These are phyloP conservation scores for Neonectria coccinea DNA, from an alignment of 2,329 filamentous ascomycete species.

Conservation along the genomic window DNA sequence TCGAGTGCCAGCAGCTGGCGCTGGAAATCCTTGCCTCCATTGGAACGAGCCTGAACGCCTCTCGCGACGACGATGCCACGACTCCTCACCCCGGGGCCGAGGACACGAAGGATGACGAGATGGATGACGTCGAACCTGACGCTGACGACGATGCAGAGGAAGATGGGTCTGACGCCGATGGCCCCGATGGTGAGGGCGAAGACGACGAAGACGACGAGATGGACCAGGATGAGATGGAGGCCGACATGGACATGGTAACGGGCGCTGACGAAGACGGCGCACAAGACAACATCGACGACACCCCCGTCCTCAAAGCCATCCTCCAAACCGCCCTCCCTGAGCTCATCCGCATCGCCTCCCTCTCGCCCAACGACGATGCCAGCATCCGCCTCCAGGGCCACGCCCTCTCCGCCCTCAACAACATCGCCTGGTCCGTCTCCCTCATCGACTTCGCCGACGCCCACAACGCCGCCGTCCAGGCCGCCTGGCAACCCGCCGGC, in stretches of 20 bases:
- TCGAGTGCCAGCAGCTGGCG: conserved; percentile 65
- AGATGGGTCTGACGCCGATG: conserved; percentile 52
- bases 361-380: conserved; percentile 56
- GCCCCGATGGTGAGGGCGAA: conserved; percentile 50
- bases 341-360: conserved; percentile 60
- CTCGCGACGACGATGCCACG: conserved; percentile 54
- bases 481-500: conserved; percentile 65
- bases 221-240: conserved; percentile 68
- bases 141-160: conserved; percentile 55
- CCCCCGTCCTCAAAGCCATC: conserved; percentile 64
- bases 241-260: conserved; percentile 74
- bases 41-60: conserved; percentile 67
- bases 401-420: conserved; percentile 72
- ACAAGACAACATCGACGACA: conserved; percentile 58
- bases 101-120: conserved; percentile 54
- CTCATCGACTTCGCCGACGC: conserved; percentile 68
- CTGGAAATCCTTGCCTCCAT: conserved; percentile 74
- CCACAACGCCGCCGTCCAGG: conserved; percentile 64
- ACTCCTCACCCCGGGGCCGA: conserved; percentile 47
- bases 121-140: conserved; percentile 51
- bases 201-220: conserved; percentile 64
- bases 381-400: conserved; percentile 61
- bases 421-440: conserved; percentile 75
- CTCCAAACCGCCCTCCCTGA: conserved; percentile 54
- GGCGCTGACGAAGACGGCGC: conserved; percentile 59